These are phyloP conservation scores for Ensete ventricosum DNA, from an alignment of 176 grass and related monocot species.

Conservation along the genomic window DNA sequence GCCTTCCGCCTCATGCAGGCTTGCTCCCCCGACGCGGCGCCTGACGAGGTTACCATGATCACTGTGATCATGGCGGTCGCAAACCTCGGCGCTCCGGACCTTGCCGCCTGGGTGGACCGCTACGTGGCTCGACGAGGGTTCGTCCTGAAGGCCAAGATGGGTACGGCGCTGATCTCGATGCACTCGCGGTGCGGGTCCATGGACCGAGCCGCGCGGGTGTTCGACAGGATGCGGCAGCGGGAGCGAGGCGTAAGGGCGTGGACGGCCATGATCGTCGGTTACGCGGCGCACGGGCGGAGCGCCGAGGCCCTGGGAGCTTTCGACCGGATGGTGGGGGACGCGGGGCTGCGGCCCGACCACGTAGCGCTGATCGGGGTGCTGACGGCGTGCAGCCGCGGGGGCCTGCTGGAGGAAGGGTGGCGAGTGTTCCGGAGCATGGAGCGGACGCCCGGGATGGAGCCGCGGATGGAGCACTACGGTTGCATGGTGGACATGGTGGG, in stretches of 20 bases:
- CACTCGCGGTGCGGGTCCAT: background rate
- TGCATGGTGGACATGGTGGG: slow-evolving; percentile 52
- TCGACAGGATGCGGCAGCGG: background rate
- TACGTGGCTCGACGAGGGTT: background rate
- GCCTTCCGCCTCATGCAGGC: background rate
- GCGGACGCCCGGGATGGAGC: background rate
- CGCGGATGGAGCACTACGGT: slow-evolving; percentile 38
- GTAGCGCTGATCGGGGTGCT: slow-evolving; percentile 3
- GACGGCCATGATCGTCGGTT: slow-evolving; percentile 1
- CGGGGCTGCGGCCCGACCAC: background rate
- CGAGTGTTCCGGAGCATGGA: too few species aligned
- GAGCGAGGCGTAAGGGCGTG: background rate
- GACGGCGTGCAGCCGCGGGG: slow-evolving; percentile 1
- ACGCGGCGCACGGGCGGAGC: background rate
- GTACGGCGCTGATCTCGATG: slow-evolving; percentile 3
- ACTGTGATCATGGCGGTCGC: background rate
- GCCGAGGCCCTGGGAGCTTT: background rate
- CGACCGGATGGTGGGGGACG: background rate
- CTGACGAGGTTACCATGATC: slow-evolving; percentile 2
- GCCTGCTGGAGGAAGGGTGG: background rate
- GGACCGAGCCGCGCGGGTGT: background rate
- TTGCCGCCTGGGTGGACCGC: background rate
- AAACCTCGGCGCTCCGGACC: background rate
- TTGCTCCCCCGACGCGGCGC: background rate
- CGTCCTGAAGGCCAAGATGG: background rate